Evolutionary conservation across 1,139 yeast species (phyloP).

Genomic region (Taiozyma sp.): DNA sequence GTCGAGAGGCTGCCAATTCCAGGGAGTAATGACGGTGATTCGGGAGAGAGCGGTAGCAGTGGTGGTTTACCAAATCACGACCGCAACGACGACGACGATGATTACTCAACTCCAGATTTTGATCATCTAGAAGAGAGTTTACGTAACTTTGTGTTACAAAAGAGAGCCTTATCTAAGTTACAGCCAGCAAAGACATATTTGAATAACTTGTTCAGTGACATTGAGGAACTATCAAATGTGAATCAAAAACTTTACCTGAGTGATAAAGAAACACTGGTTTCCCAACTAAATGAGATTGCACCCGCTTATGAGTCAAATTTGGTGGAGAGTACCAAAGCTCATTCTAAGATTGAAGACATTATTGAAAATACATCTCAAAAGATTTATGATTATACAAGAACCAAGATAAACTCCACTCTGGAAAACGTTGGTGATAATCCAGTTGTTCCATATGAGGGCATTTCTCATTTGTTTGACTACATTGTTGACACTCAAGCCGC

Average conservation of each 20-base stretch:
- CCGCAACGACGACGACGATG: constrained; percentile 23
- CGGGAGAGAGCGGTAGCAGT: constrained; percentile 34
- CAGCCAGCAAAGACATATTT: constrained; percentile 90
- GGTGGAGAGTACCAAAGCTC: constrained; percentile 46
- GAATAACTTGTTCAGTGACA: constrained; percentile 62
- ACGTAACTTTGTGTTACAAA: constrained; percentile 82
- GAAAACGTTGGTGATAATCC: constrained; percentile 53
- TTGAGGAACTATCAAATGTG: constrained; percentile 52
- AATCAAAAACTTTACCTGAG: constrained; percentile 54
- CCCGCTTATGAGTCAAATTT: constrained; percentile 62
- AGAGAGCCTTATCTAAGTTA: constrained; percentile 82
- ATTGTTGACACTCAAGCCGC: constrained; percentile 66
- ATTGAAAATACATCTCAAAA: constrained; percentile 58
- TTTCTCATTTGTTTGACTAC: constrained; percentile 64
- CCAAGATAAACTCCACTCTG: constrained; percentile 49
- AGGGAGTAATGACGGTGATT: constrained; percentile 27
- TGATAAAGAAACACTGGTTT: constrained; percentile 41
- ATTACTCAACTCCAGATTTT: constrained; percentile 50
- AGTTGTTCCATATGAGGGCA: constrained; percentile 55
- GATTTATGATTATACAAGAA: constrained; percentile 58
- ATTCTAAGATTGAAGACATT: constrained; percentile 55
- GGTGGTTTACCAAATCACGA: constrained; percentile 6
- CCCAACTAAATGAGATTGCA: constrained; percentile 48
- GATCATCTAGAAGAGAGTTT: constrained; percentile 81
- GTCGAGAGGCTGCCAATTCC: constrained; percentile 36